Percentiles rank a stretch among this genome's conserved stretches.
Conservation (phyloP, 1,139 yeast genomes). For the Hansenula lynferdii region DNA sequence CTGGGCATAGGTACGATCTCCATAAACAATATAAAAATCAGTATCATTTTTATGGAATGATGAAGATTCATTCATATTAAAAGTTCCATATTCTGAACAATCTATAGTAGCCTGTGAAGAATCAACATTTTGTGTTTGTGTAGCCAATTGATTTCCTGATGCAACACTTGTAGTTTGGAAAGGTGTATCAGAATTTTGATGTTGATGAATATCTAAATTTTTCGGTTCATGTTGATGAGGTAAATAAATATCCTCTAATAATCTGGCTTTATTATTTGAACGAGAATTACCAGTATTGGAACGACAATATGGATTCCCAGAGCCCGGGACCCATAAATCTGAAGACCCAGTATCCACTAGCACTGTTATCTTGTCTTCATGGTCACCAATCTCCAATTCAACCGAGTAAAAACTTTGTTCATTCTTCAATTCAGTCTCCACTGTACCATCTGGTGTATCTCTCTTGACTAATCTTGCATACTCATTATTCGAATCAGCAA, state of each 20-base stretch:
- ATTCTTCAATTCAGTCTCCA: slow-evolving; percentile 38
- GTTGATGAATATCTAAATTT: neutral
- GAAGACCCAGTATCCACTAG: slow-evolving; percentile 68
- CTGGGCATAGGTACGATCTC: slow-evolving; percentile 53
- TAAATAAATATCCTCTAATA: neutral
- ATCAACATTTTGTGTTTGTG: slow-evolving; percentile 1
- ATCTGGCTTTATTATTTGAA: neutral
- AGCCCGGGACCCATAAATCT: slow-evolving; percentile 55
- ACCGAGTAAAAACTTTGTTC: slow-evolving; percentile 46
- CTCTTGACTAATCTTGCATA: slow-evolving; percentile 29
- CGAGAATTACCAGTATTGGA: neutral
- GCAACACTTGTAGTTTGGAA: neutral
- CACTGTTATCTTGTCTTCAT: slow-evolving; percentile 45
- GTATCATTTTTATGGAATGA: slow-evolving; percentile 42
- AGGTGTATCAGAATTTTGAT: neutral
- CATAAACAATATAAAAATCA: slow-evolving; percentile 50
- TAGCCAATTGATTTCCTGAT: neutral
- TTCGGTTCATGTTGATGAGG: neutral
- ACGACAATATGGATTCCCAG: slow-evolving; percentile 14
- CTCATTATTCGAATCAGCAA: slow-evolving; percentile 15
- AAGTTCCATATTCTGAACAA: slow-evolving; percentile 33
- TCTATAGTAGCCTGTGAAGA: slow-evolving; percentile 21
- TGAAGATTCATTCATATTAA: slow-evolving; percentile 40
- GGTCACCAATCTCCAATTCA: slow-evolving; percentile 46
- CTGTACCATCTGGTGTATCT: slow-evolving; percentile 29